Base-by-base conservation (phyloP, 352 stramenopile genomes). In the Sclerospora graminicola region DNA sequence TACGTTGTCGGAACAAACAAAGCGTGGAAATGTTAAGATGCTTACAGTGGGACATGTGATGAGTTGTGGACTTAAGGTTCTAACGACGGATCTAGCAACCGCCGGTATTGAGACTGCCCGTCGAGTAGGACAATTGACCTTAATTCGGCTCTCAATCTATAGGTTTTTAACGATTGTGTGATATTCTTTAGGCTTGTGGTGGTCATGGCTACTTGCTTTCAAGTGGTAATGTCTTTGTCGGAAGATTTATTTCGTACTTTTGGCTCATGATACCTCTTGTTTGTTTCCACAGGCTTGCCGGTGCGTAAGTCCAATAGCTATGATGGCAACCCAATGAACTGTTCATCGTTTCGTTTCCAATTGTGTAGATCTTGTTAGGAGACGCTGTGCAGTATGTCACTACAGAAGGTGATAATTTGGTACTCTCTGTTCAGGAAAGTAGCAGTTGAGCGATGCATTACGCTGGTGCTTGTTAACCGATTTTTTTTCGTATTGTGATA, bases 331-430 rank as follows among this genome's bases (percentile, higher is more conserved):
- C 36, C 37, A 48, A 33, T n/a, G 2, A 9, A 33, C 8, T 5
- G 9, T 15, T n/a, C 9, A n/a, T n/a, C 28, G 9, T 11, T 33
- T 8, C 5, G 27, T 9, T 51, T 14, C 10, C 26, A 21, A 41
- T 36, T 47, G 30, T 41, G 21, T 33, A 65, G 50, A 66, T 90
- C 47, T 57, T 97, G 21, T 60, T 93, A 9, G 84, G 80, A 13
- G 90, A 94, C 31, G 95, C 95, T 39, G 69, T 97, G 8, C 89
- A 97, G 54, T 94, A 82, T 33, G 93, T 95, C 40, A 98, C 93
- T 0, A 92, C 96, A 4, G 94, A 98, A 61, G 94, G 94, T 35
- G 94, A 98, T 49, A 98, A 97, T 65, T 77, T 95, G 40, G 95
- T 98, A 59, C 66, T 98, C 21, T 91, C 92, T 8, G 76, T 97